Conservation (phyloP, 192 early-diverging fungal genomes). For the Dissophora ornata region DNA sequence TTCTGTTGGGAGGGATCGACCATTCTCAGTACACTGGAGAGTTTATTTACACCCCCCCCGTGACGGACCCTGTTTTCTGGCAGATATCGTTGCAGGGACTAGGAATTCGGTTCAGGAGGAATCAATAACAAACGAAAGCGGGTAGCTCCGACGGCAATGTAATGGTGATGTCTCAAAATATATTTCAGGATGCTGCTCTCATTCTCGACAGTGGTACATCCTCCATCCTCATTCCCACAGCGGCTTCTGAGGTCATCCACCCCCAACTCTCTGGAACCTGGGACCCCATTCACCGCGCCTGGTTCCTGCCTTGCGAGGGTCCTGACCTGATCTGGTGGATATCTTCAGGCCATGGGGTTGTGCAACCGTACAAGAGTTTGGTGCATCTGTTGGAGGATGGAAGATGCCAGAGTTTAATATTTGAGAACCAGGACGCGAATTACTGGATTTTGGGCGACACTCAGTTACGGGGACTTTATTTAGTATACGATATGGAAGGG, state of each 20-base stretch:
- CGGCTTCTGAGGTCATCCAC: conserved; percentile 28
- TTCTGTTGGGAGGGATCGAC: conserved; percentile 33
- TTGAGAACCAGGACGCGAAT: conserved; percentile 20
- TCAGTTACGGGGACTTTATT: conserved; percentile 29
- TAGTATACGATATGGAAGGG: conserved; percentile 42
- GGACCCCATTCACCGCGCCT: conserved; percentile 13
- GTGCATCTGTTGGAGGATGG: conserved; percentile 27
- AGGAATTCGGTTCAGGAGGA: conserved; percentile 2
- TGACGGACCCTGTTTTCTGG: conserved; percentile 37
- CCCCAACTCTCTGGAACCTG: conserved; percentile 18
- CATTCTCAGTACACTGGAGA: conserved; percentile 13
- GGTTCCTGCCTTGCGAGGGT: conserved; percentile 36
- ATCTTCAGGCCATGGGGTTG: conserved; percentile 12
- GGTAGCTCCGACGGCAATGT: neutral
- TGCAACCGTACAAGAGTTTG: conserved; percentile 29
- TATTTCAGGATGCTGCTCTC: conserved; percentile 30
- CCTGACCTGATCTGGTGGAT: conserved; percentile 43
- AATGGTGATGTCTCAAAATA: conserved; percentile 1
- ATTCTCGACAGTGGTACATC: conserved; percentile 41
- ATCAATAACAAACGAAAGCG: neutral
- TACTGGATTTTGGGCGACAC: conserved; percentile 46
- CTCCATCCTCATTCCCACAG: conserved; percentile 30
- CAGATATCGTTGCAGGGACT: conserved; percentile 33
- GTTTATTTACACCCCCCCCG: conserved; percentile 23
- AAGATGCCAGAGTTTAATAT: conserved; percentile 36